Evolutionary conservation across 202 grass and related monocot genomes (phyloP), one percentile per base, ranked within the genome.

Genomic region (Carex arenaria): DNA sequence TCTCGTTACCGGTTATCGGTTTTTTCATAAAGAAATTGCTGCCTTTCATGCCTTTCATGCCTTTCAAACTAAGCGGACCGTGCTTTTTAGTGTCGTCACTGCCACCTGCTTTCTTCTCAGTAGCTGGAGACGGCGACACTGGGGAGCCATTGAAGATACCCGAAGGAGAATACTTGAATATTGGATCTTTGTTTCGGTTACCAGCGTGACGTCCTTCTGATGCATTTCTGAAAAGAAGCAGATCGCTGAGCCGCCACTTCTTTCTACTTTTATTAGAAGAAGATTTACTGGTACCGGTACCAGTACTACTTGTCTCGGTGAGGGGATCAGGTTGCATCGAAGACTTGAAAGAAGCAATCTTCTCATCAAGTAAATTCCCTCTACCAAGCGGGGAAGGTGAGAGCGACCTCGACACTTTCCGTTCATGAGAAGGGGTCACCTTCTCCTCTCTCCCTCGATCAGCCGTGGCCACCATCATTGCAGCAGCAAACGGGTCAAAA

Each of bases 201-300:
- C 86, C 72, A 14, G 17, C 20, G 55, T 52, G 34, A 42, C 80
- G 89, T 36, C 81, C 86, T 72, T 94, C 92, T 0, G 91, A 94
- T 15, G 93, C 82, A 81, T 89, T 89, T 66, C 96, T 91, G 88
- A 99, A 99, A 34, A 99, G 93, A 67, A 99, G 93, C 81, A 99
- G 47, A 74, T 99, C 96, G 28, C 83, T 88, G 49, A 99, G 86
- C 59, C 93, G 86, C 93, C 93, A 99, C 42, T 90, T 99, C 88
- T 91, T 91, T 85, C 70, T 87, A 12, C 87, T 20, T 69, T 59
- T 81, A 52, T 54, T 82, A 20, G 56, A 72, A 0, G 78, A 82
- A 19, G 42, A 64, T 59, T 85, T 73, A 38, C 76, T 38, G 43
- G 84, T 67, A 68, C 61, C 31, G 1, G 84, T 68, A 20, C 5